Conservation (phyloP, 1,284 basidiomycete species). For the Ceratobasidium sp. region DNA sequence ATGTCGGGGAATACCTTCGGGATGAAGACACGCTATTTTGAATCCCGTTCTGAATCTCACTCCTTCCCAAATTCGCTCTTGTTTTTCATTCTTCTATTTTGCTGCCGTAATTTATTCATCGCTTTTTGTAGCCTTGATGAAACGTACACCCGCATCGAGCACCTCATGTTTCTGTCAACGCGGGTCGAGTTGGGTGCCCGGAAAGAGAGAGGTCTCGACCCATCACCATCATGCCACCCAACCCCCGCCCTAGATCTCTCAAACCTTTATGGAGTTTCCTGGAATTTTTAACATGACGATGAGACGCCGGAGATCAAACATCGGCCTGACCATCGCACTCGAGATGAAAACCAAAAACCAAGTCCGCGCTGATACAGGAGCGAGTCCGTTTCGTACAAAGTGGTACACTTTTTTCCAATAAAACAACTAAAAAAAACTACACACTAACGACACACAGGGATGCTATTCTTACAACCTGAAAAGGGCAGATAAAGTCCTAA, state of each 20-base stretch:
- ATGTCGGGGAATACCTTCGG: conserved; percentile 94
- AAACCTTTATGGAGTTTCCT: neutral
- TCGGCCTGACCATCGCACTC: conserved; percentile 15
- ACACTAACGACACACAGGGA: conserved; percentile 32
- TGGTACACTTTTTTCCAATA: conserved; percentile 3
- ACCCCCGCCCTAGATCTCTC: conserved; percentile 10
- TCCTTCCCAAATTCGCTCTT: neutral
- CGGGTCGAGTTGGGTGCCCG: conserved; percentile 8
- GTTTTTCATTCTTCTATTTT: neutral
- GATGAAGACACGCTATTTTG: conserved; percentile 74
- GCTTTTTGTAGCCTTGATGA: conserved; percentile 34
- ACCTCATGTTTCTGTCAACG: conserved; percentile 1
- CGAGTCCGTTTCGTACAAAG: conserved; percentile 1
- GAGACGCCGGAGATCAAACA: conserved; percentile 31
- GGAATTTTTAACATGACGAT: conserved; percentile 18
- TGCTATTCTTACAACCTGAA: conserved; percentile 16
- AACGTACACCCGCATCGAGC: neutral
- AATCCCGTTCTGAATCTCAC: neutral
- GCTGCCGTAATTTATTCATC: conserved; percentile 35
- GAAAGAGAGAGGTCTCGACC: conserved; percentile 14
- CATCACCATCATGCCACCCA: neutral
- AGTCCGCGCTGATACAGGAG: conserved; percentile 10
- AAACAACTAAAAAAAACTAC: neutral
- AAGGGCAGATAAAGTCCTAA: neutral
- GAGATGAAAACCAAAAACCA: conserved; percentile 9